These are phyloP conservation scores for Hypoxylon intermedium DNA, from an alignment of 495 filamentous ascomycete genomes.

Conservation along the genomic window DNA sequence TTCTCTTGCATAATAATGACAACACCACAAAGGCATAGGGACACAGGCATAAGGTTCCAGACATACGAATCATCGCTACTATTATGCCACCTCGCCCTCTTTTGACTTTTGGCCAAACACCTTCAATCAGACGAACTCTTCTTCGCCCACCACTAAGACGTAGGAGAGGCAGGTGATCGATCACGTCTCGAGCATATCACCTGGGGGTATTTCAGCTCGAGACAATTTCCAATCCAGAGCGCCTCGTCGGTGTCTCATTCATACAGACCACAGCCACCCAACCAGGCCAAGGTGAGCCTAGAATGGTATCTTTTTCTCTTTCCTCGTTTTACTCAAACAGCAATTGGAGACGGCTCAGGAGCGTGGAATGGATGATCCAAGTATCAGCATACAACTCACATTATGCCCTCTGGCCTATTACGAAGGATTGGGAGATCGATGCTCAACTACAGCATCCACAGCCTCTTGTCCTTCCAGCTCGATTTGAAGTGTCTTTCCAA, in stretches of 20 bases:
- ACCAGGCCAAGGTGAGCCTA: background rate
- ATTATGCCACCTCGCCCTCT: background rate
- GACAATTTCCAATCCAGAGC: background rate
- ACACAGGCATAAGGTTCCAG: conserved; percentile 6
- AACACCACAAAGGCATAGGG: conserved; percentile 15
- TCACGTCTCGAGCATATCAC: conserved; percentile 15
- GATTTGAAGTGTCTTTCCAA: too few relatives aligned
- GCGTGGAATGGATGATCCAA: too few relatives aligned
- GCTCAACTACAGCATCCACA: too few relatives aligned
- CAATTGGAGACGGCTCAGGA: too few relatives aligned
- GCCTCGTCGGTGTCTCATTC: background rate
- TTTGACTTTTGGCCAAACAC: conserved; percentile 13
- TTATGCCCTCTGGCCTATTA: too few relatives aligned
- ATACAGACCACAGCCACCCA: background rate
- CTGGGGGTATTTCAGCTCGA: conserved; percentile 7
- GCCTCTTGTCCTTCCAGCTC: too few relatives aligned
- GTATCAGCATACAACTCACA: too few relatives aligned
- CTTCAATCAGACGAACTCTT: background rate
- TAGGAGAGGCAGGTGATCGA: conserved; percentile 1
- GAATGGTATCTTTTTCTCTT: background rate
- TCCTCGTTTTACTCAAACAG: background rate
- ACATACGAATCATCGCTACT: background rate
- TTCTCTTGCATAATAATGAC: conserved; percentile 19
- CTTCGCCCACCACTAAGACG: background rate
- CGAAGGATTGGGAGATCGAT: too few relatives aligned